Percentiles rank a stretch among this genome's conserved stretches.
phyloP scores from a whole-genome alignment of 2,329 filamentous ascomycete genomes.

The Trichoderma atroviride region DNA sequence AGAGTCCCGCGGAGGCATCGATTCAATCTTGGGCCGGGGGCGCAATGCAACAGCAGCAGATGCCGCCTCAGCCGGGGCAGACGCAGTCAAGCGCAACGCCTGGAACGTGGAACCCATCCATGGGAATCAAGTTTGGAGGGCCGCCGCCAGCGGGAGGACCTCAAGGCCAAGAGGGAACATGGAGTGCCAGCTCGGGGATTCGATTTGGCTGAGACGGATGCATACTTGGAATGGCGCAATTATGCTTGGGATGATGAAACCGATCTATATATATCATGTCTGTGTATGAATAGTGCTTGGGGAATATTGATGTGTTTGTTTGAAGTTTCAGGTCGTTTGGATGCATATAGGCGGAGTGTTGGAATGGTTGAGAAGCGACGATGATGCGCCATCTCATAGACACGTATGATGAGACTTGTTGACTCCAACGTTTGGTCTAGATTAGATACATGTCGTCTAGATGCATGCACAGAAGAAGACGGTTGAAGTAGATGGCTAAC shows the following conservation, averaged over 20 bases:
- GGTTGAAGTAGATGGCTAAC: background rate
- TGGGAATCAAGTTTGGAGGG: conserved; percentile 76
- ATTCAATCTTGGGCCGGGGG: conserved; percentile 63
- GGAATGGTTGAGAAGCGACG: background rate
- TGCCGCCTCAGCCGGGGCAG: conserved; percentile 49
- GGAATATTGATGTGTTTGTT: background rate
- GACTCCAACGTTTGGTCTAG: background rate
- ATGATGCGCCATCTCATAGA: background rate
- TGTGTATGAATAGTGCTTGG: background rate
- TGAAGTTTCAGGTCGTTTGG: background rate
- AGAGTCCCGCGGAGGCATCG: conserved; percentile 49
- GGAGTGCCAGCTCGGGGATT: conserved; percentile 63
- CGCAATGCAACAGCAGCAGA: conserved; percentile 55
- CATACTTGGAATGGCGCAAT: background rate
- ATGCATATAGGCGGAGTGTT: background rate
- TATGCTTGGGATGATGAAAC: background rate
- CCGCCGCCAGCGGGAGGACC: conserved; percentile 29
- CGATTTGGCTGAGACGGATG: conserved; percentile 50
- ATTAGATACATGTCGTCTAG: background rate
- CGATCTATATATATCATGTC: background rate
- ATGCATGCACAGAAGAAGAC: background rate
- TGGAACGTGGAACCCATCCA: conserved; percentile 70
- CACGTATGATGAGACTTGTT: background rate
- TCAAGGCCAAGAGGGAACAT: conserved; percentile 46
- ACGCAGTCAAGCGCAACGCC: conserved; percentile 40